A percentile compares a stretch with the other conserved stretches of the same genome.
Evolutionary conservation across 495 filamentous ascomycete genomes (phyloP).

Genomic region (Annulohypoxylon moriforme): DNA sequence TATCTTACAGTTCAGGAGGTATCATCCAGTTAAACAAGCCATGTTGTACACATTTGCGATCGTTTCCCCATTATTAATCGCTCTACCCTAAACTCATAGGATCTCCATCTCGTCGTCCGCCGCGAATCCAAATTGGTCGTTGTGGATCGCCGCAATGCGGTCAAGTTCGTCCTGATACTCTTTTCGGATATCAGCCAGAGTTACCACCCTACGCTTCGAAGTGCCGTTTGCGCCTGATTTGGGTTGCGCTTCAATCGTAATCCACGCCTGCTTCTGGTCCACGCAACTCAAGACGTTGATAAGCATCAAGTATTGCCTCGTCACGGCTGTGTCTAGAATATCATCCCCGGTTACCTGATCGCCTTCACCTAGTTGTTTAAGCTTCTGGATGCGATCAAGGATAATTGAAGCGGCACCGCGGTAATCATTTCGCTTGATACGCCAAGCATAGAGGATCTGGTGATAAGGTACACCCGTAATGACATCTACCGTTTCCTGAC

Average conservation of each 20-base stretch:
- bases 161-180: slow-evolving; percentile 91
- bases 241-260: slow-evolving; percentile 59
- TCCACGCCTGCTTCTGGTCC: slow-evolving; percentile 80
- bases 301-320: slow-evolving; percentile 78
- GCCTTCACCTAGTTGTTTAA: slow-evolving; percentile 59
- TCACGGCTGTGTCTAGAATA: slow-evolving; percentile 66
- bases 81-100: slow-evolving; percentile 43
- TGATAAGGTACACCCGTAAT: slow-evolving; percentile 72
- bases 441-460: slow-evolving; percentile 88
- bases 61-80: slow-evolving; percentile 10
- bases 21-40: slow-evolving; percentile 44
- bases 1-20: slow-evolving; percentile 42
- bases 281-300: slow-evolving; percentile 91
- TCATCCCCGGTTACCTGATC: slow-evolving; percentile 61
- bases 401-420: slow-evolving; percentile 87
- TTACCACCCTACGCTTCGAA: slow-evolving; percentile 72
- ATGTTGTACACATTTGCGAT: slow-evolving; percentile 46
- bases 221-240: slow-evolving; percentile 28
- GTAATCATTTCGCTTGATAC: slow-evolving; percentile 84
- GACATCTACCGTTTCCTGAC: slow-evolving; percentile 67
- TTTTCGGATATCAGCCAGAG: slow-evolving; percentile 82
- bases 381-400: slow-evolving; percentile 68
- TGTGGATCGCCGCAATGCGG: slow-evolving; percentile 70
- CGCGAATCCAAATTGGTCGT: slow-evolving; percentile 66
- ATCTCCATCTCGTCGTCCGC: slow-evolving; percentile 61